Evolutionary conservation across 23 red algal genomes (phyloP), one percentile per base, ranked within the genome.

Genomic region (Cyanidiococcus yangmingshanensis): DNA sequence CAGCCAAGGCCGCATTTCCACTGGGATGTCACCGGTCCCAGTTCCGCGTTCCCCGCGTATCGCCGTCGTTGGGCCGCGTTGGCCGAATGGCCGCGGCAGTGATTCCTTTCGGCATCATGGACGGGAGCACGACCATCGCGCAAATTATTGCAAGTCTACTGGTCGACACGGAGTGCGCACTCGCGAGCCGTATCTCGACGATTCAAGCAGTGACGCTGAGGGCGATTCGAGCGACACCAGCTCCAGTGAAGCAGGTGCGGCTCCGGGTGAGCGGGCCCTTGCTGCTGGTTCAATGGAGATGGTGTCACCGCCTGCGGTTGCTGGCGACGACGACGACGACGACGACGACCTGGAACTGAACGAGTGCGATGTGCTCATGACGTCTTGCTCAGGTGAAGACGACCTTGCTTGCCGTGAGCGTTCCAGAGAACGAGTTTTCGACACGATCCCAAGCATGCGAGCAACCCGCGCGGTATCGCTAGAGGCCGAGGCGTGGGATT

Each of bases 11-110:
- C 45, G 45, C 12, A 7, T 54, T 54, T 54, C 45, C 7, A 54
- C 45, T 54, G 45, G 45, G 7, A 7, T 54, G 45, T 54, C 45
- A 54, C 45, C 45, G 45, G 45, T 54, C 21, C 45, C 45, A 7
- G 27, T 71, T 25, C 63, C 63, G 27, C 63, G 63, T 71, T 71
- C 63, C 3, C 63, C 63, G 63, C 63, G 63, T 35, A 71, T 71
- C 63, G 63, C 63, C n/a, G 63, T 71, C 16, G 21, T 35, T 12
- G n/a, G 63, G 3, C n/a, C 63, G 3, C 63, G 63, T 29, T 71
- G 63, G 63, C 12, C 63, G 3, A 30, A 30, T 29, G 27, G 63
- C 63, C 63, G 32, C 32, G 27, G 32, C 27, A 35, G 12, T 25
- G 63, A 30, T 7, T 25, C 63, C 16, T 71, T 3, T 25, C n/a